Percentiles rank a stretch among this genome's conserved stretches.
phyloP scores from a whole-genome alignment of 305 asterid species.

The Striga hermonthica region DNA sequence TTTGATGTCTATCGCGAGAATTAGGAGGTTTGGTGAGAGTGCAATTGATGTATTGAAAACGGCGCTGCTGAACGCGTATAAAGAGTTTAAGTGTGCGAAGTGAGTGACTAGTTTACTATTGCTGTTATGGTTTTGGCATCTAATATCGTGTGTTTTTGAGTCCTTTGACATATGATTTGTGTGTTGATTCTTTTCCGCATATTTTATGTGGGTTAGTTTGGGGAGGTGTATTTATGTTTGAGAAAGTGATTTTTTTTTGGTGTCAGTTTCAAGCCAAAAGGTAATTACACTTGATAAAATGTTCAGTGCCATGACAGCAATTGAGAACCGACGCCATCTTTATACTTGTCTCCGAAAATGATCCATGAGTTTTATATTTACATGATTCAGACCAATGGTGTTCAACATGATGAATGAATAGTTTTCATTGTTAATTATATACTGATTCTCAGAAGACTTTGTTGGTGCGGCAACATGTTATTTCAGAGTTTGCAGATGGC shows the following conservation, averaged over 20 bases:
- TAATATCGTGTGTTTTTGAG: background rate
- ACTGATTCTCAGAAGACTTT: conserved; percentile 24
- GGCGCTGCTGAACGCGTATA: conserved; percentile 64
- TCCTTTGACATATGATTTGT: background rate
- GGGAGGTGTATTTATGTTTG: conserved; percentile 10
- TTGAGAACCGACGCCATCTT: conserved; percentile 11
- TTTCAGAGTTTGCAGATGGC: conserved; percentile 73
- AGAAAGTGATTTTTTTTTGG: background rate
- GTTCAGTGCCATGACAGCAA: background rate
- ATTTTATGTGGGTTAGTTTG: background rate
- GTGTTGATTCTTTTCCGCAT: background rate
- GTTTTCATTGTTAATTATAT: conserved; percentile 25
- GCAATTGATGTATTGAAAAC: conserved; percentile 62
- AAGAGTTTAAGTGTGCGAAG: conserved; percentile 65
- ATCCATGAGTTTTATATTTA: conserved; percentile 2
- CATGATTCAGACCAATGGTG: conserved; percentile 5
- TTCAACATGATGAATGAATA: conserved; percentile 7
- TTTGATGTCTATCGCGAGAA: conserved; percentile 73
- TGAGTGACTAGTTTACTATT: conserved; percentile 41
- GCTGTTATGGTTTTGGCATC: conserved; percentile 22
- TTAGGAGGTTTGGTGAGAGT: conserved; percentile 68
- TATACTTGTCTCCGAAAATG: conserved; percentile 7
- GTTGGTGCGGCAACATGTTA: conserved; percentile 28
- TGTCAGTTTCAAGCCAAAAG: too few species aligned
- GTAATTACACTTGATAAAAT: too few species aligned